These are phyloP conservation scores for Aspergillus indologenus DNA, from an alignment of 495 filamentous ascomycete genomes.

Conservation along the genomic window DNA sequence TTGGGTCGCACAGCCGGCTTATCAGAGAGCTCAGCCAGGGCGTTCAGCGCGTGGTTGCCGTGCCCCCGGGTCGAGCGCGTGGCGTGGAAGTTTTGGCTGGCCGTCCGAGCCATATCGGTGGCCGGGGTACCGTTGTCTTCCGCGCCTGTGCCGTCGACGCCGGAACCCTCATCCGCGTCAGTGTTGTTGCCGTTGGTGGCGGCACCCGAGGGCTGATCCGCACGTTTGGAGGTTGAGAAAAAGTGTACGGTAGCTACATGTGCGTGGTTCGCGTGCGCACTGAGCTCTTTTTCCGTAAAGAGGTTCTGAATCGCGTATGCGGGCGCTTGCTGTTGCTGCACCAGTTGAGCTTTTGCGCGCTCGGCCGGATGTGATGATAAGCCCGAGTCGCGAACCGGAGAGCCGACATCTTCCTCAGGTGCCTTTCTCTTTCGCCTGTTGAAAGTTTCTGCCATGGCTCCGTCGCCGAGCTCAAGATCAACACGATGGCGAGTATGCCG, in stretches of 20 bases:
- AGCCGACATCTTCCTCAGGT: constrained; percentile 67
- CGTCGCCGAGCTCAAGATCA: constrained; percentile 67
- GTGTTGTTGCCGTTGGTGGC: constrained; percentile 46
- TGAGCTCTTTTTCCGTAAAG: constrained; percentile 91
- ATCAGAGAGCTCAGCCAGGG: constrained; percentile 62
- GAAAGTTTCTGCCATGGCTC: constrained; percentile 48
- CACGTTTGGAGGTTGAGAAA: constrained; percentile 51
- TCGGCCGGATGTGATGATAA: constrained; percentile 45
- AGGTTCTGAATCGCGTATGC: constrained; percentile 82
- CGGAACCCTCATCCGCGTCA: constrained; percentile 42
- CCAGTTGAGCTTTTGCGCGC: constrained; percentile 38
- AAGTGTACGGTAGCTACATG: constrained; percentile 62
- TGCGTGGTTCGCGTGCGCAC: constrained; percentile 67
- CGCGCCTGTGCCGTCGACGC: constrained; percentile 43
- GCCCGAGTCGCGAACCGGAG: constrained; percentile 57
- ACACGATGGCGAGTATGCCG: constrained; percentile 76
- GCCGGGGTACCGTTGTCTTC: constrained; percentile 57
- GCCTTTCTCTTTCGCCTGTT: constrained; percentile 80
- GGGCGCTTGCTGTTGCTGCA: constrained; percentile 44
- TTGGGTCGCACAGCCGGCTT: constrained; percentile 61
- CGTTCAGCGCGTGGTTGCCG: constrained; percentile 54
- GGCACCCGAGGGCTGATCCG: constrained; percentile 39
- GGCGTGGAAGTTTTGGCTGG: constrained; percentile 61
- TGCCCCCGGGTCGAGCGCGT: constrained; percentile 66
- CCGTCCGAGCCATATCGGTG: constrained; percentile 66